Conservation (phyloP, 2,329 filamentous ascomycete genomes). For the Botrytis pseudocinerea region DNA sequence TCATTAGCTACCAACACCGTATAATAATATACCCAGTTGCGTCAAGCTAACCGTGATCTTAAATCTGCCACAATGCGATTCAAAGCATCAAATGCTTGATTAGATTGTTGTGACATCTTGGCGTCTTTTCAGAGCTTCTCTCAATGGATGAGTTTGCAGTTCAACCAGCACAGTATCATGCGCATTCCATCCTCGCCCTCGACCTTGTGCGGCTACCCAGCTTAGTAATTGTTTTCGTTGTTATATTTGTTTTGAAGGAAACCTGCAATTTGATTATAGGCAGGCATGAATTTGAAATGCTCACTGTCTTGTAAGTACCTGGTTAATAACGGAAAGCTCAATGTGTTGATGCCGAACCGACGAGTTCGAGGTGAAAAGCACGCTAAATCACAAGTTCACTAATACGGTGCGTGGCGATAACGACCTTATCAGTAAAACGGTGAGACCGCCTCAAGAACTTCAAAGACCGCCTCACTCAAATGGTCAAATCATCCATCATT, state of each 20-base stretch:
- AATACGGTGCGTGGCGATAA: neutral
- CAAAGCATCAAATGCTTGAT: constrained; percentile 38
- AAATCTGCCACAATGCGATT: constrained; percentile 40
- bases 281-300: neutral
- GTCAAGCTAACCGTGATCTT: constrained; percentile 38
- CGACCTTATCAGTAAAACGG: constrained; percentile 3
- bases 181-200: constrained; percentile 35
- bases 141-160: constrained; percentile 11
- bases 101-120: constrained; percentile 40
- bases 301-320: neutral
- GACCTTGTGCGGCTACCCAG: constrained; percentile 26
- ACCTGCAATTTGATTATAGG: neutral
- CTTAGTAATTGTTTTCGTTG: constrained; percentile 12
- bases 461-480: neutral
- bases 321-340: neutral
- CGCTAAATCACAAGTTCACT: constrained; percentile 9
- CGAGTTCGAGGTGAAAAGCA: neutral
- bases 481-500: neutral
- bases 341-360: neutral
- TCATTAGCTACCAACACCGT: constrained; percentile 6
- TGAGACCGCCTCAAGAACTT: neutral
- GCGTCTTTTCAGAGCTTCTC: constrained; percentile 29
- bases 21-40: constrained; percentile 3
- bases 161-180: constrained; percentile 31
- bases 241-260: neutral